Percentiles rank a stretch among this genome's conserved stretches.
These are phyloP conservation scores for Pseudoneurospora amorphoporcata DNA, from an alignment of 495 filamentous ascomycete genomes.

Conservation along the genomic window DNA sequence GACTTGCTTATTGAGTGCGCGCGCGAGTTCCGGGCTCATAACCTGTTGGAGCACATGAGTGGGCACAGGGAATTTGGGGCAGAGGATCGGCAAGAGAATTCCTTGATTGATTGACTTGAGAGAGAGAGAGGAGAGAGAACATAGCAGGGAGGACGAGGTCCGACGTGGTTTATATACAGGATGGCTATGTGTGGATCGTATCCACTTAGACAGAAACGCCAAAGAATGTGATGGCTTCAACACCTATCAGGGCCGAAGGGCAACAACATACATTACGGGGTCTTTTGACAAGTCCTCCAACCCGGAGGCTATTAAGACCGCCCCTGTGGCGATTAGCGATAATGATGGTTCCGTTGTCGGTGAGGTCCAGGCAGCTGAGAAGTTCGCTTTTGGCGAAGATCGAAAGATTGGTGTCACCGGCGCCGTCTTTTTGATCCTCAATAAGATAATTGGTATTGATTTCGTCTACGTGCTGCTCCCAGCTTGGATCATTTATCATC, in stretches of 20 bases:
- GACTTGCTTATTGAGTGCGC: too few species aligned
- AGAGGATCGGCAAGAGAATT: too few species aligned
- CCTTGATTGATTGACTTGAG: too few species aligned
- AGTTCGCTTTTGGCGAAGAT: slow-evolving; percentile 36
- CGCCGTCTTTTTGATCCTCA: slow-evolving; percentile 43
- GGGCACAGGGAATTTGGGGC: too few species aligned
- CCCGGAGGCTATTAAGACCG: not conserved
- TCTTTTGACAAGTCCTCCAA: slow-evolving; percentile 8
- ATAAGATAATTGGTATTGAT: slow-evolving; percentile 37
- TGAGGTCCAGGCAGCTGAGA: slow-evolving; percentile 23
- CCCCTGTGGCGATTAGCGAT: slow-evolving; percentile 2
- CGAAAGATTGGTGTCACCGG: slow-evolving; percentile 41
- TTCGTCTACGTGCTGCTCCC: slow-evolving; percentile 25
- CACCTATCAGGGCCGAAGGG: not conserved
- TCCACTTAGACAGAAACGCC: too few species aligned
- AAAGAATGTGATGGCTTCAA: too few species aligned
- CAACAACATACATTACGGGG: slow-evolving; percentile 6
- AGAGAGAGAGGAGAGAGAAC: too few species aligned
- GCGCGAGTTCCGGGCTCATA: too few species aligned
- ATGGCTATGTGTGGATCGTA: too few species aligned
- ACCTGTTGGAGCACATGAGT: too few species aligned
- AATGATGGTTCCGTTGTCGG: slow-evolving; percentile 6
- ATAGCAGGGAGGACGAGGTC: too few species aligned
- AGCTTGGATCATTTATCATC: slow-evolving; percentile 18
- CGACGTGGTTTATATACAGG: too few species aligned